Evolutionary conservation across 768 basidiomycete genomes (phyloP).

Genomic region (Clitopilus hobsonii): DNA sequence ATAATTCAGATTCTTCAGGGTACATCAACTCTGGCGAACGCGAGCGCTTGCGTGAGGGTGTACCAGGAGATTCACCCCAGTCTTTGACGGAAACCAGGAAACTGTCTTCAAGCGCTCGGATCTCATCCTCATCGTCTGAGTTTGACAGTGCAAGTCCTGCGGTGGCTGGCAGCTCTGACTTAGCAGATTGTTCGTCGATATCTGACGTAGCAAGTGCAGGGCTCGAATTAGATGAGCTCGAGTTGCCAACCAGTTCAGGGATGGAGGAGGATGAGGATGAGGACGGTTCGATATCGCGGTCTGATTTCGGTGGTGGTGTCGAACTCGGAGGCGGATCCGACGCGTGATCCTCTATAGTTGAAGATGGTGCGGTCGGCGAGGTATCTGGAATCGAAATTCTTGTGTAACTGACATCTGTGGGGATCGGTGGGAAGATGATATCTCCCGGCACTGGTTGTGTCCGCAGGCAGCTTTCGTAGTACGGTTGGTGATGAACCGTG

Average conservation of each 20-base stretch:
- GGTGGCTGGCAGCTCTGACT: slow-evolving; percentile 14
- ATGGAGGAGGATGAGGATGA: slow-evolving; percentile 38
- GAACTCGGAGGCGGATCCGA: slow-evolving; percentile 4
- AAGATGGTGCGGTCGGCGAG: slow-evolving; percentile 18
- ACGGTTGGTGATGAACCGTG: slow-evolving; percentile 67
- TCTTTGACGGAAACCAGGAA: slow-evolving; percentile 38
- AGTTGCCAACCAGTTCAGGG: slow-evolving; percentile 54
- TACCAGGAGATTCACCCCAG: slow-evolving; percentile 34
- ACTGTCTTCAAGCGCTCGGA: slow-evolving; percentile 27
- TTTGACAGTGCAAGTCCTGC: slow-evolving; percentile 23
- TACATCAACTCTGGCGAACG: background rate
- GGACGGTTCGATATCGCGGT: slow-evolving; percentile 24
- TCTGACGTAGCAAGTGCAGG: slow-evolving; percentile 36
- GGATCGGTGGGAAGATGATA: slow-evolving; percentile 71
- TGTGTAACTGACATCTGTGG: slow-evolving; percentile 36
- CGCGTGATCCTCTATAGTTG: slow-evolving; percentile 11
- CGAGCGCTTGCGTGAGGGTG: background rate
- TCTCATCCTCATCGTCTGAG: slow-evolving; percentile 20
- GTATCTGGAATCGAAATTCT: slow-evolving; percentile 19
- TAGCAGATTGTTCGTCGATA: slow-evolving; percentile 15
- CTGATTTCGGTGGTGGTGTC: slow-evolving; percentile 8
- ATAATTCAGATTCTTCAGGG: slow-evolving; percentile 8
- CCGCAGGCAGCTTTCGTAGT: slow-evolving; percentile 58
- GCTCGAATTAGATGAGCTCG: slow-evolving; percentile 63
- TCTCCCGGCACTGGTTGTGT: slow-evolving; percentile 49